phyloP scores from a whole-genome alignment of 1,284 basidiomycete species.

The Pyrrhoderma lamaoense region DNA sequence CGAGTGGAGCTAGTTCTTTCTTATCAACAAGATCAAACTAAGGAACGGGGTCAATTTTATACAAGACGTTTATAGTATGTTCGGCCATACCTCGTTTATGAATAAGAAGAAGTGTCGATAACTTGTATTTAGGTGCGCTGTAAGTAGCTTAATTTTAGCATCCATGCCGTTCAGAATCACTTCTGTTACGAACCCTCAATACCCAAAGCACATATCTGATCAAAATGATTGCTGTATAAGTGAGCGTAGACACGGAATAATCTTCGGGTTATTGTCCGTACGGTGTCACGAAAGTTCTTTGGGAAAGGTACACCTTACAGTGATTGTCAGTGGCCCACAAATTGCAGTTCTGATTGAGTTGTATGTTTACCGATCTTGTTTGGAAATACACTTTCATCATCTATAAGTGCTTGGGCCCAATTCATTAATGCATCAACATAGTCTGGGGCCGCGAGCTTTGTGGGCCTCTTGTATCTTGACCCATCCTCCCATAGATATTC shows the following conservation, averaged over 20 bases:
- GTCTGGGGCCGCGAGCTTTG: slow-evolving; percentile 88
- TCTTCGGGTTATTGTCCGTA: slow-evolving; percentile 87
- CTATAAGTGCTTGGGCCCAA: slow-evolving; percentile 91
- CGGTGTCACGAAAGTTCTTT: slow-evolving; percentile 82
- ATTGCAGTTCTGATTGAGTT: background rate
- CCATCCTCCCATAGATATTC: slow-evolving; percentile 99
- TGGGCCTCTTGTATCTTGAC: slow-evolving; percentile 84
- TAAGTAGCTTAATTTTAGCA: slow-evolving; percentile 19
- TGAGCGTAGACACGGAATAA: slow-evolving; percentile 98
- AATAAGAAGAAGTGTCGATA: slow-evolving; percentile 98
- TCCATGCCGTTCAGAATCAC: background rate
- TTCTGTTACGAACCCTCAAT: slow-evolving; percentile 74
- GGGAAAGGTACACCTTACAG: slow-evolving; percentile 83
- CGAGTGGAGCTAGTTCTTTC: slow-evolving; percentile 92
- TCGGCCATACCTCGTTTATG: slow-evolving; percentile 74
- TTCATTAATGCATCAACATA: slow-evolving; percentile 99
- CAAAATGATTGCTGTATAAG: slow-evolving; percentile 99
- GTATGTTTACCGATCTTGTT: slow-evolving; percentile 78
- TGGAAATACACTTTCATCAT: slow-evolving; percentile 91
- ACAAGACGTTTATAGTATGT: background rate
- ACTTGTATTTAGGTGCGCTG: slow-evolving; percentile 97
- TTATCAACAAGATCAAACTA: slow-evolving; percentile 96
- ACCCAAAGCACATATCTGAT: slow-evolving; percentile 95
- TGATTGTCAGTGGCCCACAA: background rate
- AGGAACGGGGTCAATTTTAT: background rate